Evolutionary conservation across 495 filamentous ascomycete genomes (phyloP).

Genomic region (Penicillium silybi): DNA sequence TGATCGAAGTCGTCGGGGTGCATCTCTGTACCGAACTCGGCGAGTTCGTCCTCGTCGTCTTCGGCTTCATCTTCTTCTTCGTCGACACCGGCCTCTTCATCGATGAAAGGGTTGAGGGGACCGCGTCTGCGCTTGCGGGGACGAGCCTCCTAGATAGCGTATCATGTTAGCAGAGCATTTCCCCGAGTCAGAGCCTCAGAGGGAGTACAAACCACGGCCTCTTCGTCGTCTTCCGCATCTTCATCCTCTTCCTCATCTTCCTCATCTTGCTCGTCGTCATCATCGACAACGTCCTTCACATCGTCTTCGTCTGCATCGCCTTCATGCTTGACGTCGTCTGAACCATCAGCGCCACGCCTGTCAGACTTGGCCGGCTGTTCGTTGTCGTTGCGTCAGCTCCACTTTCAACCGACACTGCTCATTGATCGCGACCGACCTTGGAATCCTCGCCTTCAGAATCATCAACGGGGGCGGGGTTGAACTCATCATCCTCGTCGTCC

Average conservation of each 20-base stretch:
- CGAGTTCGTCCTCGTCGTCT: conserved; percentile 79
- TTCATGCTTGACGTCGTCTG: conserved; percentile 41
- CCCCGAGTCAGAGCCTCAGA: background rate
- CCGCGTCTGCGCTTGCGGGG: conserved; percentile 74
- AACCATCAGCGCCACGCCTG: conserved; percentile 48
- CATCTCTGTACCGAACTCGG: conserved; percentile 81
- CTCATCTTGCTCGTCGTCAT: conserved; percentile 41
- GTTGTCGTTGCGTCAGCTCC: conserved; percentile 16
- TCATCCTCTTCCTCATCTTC: conserved; percentile 42
- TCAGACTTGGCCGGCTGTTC: conserved; percentile 40
- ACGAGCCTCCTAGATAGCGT: conserved; percentile 50
- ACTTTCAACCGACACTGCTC: background rate
- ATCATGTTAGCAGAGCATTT: background rate
- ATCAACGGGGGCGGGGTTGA: conserved; percentile 68
- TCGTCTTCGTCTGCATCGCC: conserved; percentile 50
- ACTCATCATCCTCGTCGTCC: conserved; percentile 78
- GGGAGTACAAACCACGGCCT: conserved; percentile 19
- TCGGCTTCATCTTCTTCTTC: conserved; percentile 91
- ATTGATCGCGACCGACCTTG: conserved; percentile 32
- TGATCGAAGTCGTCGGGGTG: conserved; percentile 88
- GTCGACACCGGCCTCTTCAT: conserved; percentile 95
- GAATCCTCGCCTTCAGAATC: conserved; percentile 64
- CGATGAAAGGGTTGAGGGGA: conserved; percentile 76
- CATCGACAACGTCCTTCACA: conserved; percentile 45
- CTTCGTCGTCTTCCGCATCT: conserved; percentile 37